Conservation (phyloP, 2,329 filamentous ascomycete species). For the Chaetomium olivaceum region DNA sequence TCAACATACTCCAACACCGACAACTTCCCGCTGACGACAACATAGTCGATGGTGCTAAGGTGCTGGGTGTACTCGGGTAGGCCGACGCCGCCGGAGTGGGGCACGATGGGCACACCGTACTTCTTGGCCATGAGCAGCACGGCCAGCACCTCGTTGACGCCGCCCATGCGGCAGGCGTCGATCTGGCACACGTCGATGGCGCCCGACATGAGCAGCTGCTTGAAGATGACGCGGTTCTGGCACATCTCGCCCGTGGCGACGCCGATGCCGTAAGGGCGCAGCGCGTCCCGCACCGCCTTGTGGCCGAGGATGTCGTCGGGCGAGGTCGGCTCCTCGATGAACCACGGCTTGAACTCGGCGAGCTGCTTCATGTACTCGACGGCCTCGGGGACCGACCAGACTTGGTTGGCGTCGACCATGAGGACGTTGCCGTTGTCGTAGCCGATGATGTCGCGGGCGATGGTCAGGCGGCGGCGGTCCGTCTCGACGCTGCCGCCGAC, state of each 20-base stretch:
- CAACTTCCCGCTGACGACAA: slow-evolving; percentile 78
- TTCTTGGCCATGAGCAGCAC: slow-evolving; percentile 84
- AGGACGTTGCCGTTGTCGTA: slow-evolving; percentile 81
- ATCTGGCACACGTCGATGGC: slow-evolving; percentile 89
- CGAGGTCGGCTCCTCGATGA: slow-evolving; percentile 91
- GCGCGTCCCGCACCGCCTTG: slow-evolving; percentile 78
- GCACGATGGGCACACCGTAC: slow-evolving; percentile 77
- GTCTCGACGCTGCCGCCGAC: slow-evolving; percentile 73
- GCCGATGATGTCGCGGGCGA: slow-evolving; percentile 77
- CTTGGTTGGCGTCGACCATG: slow-evolving; percentile 93
- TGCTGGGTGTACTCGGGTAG: slow-evolving; percentile 94
- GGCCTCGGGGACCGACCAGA: slow-evolving; percentile 88
- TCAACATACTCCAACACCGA: slow-evolving; percentile 89
- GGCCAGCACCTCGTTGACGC: slow-evolving; percentile 90
- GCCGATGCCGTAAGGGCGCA: slow-evolving; percentile 72
- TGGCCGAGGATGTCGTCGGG: slow-evolving; percentile 90
- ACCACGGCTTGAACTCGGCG: slow-evolving; percentile 83
- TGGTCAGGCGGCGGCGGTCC: slow-evolving; percentile 68
- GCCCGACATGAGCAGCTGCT: slow-evolving; percentile 77
- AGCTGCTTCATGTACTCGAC: slow-evolving; percentile 84
- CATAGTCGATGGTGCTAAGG: slow-evolving; percentile 88
- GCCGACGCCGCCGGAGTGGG: slow-evolving; percentile 86
- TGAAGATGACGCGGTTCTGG: slow-evolving; percentile 92
- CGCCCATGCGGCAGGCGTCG: slow-evolving; percentile 85
- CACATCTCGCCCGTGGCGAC: slow-evolving; percentile 95